These are phyloP conservation scores for Micromonas commoda DNA, from an alignment of 139 green algal species.

Conservation along the genomic window DNA sequence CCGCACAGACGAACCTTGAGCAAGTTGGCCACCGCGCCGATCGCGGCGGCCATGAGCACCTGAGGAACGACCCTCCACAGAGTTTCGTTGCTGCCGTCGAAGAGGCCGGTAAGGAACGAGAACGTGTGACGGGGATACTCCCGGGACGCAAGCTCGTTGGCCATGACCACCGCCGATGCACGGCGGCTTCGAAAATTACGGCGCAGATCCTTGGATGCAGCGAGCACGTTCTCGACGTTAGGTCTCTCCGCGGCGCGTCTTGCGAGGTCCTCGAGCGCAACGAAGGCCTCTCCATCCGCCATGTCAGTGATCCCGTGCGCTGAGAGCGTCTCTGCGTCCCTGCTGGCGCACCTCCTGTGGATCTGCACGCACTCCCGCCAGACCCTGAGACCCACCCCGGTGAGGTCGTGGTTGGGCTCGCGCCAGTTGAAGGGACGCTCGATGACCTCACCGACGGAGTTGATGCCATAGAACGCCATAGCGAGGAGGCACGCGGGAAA, in stretches of 20 bases:
- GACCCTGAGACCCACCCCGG: background rate
- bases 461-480: slow-evolving; percentile 21
- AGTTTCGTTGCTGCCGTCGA: background rate
- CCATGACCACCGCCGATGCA: background rate
- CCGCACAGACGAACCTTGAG: slow-evolving; percentile 18
- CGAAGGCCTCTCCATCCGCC: background rate
- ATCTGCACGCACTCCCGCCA: slow-evolving; percentile 13
- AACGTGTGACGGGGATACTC: slow-evolving; percentile 2
- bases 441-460: slow-evolving; percentile 7
- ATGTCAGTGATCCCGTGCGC: background rate
- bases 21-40: slow-evolving; percentile 11
- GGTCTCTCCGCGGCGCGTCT: background rate
- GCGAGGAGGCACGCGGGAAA: background rate
- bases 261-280: too few species aligned
- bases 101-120: slow-evolving; percentile 20
- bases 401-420: slow-evolving; percentile 20
- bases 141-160: background rate
- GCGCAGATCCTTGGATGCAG: background rate
- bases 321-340: background rate
- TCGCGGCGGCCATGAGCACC: background rate
- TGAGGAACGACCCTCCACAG: background rate
- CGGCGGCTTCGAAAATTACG: background rate
- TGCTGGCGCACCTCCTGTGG: background rate
- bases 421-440: slow-evolving; percentile 16
- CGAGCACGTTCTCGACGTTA: background rate